phyloP scores from a whole-genome alignment of 1,284 basidiomycete genomes.

The Ceratobasidium theobromae region DNA sequence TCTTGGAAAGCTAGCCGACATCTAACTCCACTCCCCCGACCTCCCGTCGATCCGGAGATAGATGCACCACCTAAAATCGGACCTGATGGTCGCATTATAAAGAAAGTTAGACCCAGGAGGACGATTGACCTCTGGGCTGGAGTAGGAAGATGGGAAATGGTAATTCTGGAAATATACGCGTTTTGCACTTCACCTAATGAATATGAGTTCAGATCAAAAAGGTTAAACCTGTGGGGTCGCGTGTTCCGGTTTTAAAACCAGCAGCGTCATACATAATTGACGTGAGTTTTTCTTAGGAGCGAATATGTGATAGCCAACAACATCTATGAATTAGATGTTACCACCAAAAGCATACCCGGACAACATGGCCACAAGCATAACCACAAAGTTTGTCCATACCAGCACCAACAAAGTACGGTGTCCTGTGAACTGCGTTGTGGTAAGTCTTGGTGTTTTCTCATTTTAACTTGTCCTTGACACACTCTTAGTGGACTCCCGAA shows the following conservation, averaged over 20 bases:
- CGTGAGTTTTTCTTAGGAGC: slow-evolving; percentile 50
- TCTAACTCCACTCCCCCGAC: slow-evolving; percentile 58
- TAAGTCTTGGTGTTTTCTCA: slow-evolving; percentile 47
- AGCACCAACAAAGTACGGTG: slow-evolving; percentile 98
- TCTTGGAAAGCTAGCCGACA: slow-evolving; percentile 52
- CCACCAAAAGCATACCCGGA: slow-evolving; percentile 88
- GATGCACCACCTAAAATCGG: slow-evolving; percentile 58
- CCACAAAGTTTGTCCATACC: slow-evolving; percentile 95
- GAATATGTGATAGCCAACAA: slow-evolving; percentile 25
- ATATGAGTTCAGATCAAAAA: slow-evolving; percentile 61
- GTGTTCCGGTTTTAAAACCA: slow-evolving; percentile 75
- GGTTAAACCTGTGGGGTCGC: slow-evolving; percentile 69
- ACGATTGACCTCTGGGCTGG: slow-evolving; percentile 94
- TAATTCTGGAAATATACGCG: slow-evolving; percentile 42
- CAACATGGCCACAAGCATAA: slow-evolving; percentile 88
- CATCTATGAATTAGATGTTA: slow-evolving; percentile 61
- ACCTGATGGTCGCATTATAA: slow-evolving; percentile 70
- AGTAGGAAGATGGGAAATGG: slow-evolving; percentile 79
- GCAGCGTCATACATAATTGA: slow-evolving; percentile 82
- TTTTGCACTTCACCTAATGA: neutral
- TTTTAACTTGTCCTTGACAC: slow-evolving; percentile 23
- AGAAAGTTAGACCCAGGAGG: slow-evolving; percentile 87
- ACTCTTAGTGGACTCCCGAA: slow-evolving; percentile 91
- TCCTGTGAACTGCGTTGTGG: slow-evolving; percentile 92
- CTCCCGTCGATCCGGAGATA: slow-evolving; percentile 77